Percentiles rank a stretch among this genome's conserved stretches.
phyloP scores from a whole-genome alignment of 805 yeast genomes.

The Yamadazyma kitorensis region DNA sequence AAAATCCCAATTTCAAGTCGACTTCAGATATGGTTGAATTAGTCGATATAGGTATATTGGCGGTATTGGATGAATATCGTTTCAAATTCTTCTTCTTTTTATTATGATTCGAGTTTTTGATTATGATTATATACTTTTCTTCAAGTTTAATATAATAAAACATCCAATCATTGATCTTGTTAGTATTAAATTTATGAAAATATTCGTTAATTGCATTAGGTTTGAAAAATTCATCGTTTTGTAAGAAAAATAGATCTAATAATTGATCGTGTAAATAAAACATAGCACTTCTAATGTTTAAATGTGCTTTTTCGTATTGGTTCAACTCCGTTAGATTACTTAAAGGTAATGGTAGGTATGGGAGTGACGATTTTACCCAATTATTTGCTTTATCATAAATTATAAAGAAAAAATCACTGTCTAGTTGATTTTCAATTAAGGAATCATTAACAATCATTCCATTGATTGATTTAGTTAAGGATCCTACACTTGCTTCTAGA shows the following conservation, averaged over 20 bases:
- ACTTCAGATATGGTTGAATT: constrained; percentile 1
- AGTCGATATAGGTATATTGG: constrained; percentile 4
- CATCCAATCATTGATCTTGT: constrained; percentile 40
- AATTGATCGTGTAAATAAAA: constrained; percentile 40
- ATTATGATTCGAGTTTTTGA: constrained; percentile 31
- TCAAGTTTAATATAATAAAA: constrained; percentile 34
- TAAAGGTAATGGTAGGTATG: constrained; percentile 26
- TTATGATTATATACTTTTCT: constrained; percentile 29
- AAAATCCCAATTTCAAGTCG: constrained; percentile 25
- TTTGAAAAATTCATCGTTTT: constrained; percentile 20
- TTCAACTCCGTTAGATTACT: constrained; percentile 9
- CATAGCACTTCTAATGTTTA: constrained; percentile 25
- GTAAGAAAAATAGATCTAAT: constrained; percentile 26
- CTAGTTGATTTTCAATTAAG: constrained; percentile 17
- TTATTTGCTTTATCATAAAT: constrained; percentile 25
- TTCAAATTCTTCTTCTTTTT: constrained; percentile 10
- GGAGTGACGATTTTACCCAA: constrained; percentile 34
- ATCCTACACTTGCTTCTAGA: constrained; percentile 26
- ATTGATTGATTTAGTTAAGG: constrained; percentile 24
- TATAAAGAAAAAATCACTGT: constrained; percentile 36
- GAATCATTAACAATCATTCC: constrained; percentile 9
- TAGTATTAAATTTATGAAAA: constrained; percentile 40
- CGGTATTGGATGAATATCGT: constrained; percentile 1
- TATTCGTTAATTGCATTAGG: constrained; percentile 26
- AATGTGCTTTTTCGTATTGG: constrained; percentile 7